Conservation (phyloP, 192 early-diverging fungal genomes). For the Coemansia sp. region DNA sequence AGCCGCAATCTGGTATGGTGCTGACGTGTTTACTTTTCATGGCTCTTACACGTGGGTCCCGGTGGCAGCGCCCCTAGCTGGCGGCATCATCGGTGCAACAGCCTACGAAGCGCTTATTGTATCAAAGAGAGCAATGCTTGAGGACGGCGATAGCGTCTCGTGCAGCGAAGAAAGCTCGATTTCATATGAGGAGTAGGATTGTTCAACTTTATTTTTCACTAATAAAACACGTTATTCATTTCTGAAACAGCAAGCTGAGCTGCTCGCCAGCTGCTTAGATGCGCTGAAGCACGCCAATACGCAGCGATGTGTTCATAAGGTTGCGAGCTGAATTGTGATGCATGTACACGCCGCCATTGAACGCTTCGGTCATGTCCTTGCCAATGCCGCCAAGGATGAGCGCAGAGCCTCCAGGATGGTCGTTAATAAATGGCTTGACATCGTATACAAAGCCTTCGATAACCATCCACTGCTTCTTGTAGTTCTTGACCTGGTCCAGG, state of each 20-base stretch:
- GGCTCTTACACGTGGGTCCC: slow-evolving; percentile 74
- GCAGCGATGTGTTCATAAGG: slow-evolving; percentile 58
- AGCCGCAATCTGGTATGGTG: slow-evolving; percentile 65
- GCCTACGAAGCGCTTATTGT: slow-evolving; percentile 59
- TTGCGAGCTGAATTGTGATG: slow-evolving; percentile 88
- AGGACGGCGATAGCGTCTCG: slow-evolving; percentile 18
- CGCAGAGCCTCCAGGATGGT: slow-evolving; percentile 84
- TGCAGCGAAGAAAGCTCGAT: slow-evolving; percentile 33
- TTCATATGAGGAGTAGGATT: slow-evolving; percentile 16
- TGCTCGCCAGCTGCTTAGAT: slow-evolving; percentile 10
- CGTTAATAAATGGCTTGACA: slow-evolving; percentile 74
- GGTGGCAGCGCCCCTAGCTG: slow-evolving; percentile 62
- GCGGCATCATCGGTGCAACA: slow-evolving; percentile 58
- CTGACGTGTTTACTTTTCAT: slow-evolving; percentile 60
- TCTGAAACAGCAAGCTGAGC: neutral
- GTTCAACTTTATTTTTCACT: slow-evolving; percentile 4
- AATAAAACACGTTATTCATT: neutral
- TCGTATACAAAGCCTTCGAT: slow-evolving; percentile 84
- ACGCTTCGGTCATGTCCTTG: slow-evolving; percentile 79
- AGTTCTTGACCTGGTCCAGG: slow-evolving; percentile 61
- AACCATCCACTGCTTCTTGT: slow-evolving; percentile 73
- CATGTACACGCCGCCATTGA: slow-evolving; percentile 88
- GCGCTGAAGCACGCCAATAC: slow-evolving; percentile 48
- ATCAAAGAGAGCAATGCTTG: slow-evolving; percentile 36
- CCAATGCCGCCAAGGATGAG: slow-evolving; percentile 72